Base-by-base conservation (phyloP, 495 filamentous ascomycete species). In the Penicillium pulvis region DNA sequence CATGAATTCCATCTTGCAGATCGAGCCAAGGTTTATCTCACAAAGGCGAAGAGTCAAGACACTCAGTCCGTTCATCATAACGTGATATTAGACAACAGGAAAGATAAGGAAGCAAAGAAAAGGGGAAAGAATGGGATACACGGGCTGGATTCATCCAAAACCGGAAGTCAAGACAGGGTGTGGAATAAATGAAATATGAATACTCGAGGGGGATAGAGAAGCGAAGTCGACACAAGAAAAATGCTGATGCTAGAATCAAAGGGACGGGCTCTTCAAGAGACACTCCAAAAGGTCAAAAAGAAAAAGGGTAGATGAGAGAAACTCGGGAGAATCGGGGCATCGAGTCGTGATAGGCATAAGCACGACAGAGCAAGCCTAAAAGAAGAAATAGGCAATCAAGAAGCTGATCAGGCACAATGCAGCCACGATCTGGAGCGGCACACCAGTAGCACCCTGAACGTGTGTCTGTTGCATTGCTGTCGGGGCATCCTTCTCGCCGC, bases 371-470 rank as follows among this genome's bases (percentile, higher is more conserved):
- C 59, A 58, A 56, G 53, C 47, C 81, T 85, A 98, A 71, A 98
- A 98, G 74, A 98, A 90, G 65, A 97, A 82, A 72, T 96, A 98
- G 3, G 90, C 95, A 64, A 98, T 80, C 70, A 98, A 75, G 77
- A 98, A 98, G 76, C 90, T 88, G 56, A 93, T 58, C 71, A 98
- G 78, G 66, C 94, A 98, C 49, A 98, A 77, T 14, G 79, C 80
- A 23, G 94, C 94, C 52, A 89, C 89, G 51, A 91, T 82, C 71
- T 92, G 88, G 45, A 98, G 82, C 0, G 94, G 87, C n/a, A 98
- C 92, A 26, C 93, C 93, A 31, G 86, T 79, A 42, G 85, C 85
- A 53, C 69, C 47, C 47, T 72, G 71, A 24, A 60, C 43, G 12
- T 83, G 76, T 57, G 79, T 73, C 57, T 87, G 84, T 64, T 81